A percentile compares a stretch with the other conserved stretches of the same genome.
phyloP scores from a whole-genome alignment of 1,284 basidiomycete species.

The Malassezia cuniculi region DNA sequence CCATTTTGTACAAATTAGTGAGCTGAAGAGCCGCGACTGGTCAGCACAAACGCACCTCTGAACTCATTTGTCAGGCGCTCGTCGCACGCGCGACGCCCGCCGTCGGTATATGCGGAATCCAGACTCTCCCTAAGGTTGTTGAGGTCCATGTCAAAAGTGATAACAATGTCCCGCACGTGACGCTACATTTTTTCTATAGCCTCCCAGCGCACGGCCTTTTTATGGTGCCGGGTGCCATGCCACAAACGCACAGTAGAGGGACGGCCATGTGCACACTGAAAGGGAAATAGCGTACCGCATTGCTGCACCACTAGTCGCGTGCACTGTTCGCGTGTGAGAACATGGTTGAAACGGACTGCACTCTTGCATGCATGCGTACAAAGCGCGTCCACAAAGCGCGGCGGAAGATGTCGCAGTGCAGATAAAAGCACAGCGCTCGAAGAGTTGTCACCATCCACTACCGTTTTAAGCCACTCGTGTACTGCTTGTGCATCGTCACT shows the following conservation, averaged over 20 bases:
- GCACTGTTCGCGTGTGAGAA: constrained; percentile 58
- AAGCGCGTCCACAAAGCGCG: neutral
- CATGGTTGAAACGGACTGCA: constrained; percentile 52
- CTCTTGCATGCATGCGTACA: constrained; percentile 6
- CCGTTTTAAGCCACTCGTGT: too few species aligned
- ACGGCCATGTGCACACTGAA: constrained; percentile 83
- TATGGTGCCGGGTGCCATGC: too few species aligned
- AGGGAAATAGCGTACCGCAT: constrained; percentile 63
- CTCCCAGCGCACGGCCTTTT: too few species aligned
- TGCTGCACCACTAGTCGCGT: constrained; percentile 57
- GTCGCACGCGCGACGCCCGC: constrained; percentile 2
- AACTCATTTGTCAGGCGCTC: constrained; percentile 12
- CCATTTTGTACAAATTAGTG: constrained; percentile 14
- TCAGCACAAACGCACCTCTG: constrained; percentile 7
- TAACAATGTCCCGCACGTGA: too few species aligned
- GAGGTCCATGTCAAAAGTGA: constrained; percentile 11
- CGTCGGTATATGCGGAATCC: neutral
- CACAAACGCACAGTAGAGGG: too few species aligned
- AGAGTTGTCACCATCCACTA: neutral
- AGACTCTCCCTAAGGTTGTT: constrained; percentile 15
- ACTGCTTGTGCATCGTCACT: too few species aligned
- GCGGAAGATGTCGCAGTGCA: neutral
- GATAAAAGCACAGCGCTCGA: constrained; percentile 63
- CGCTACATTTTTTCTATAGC: too few species aligned
- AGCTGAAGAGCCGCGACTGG: constrained; percentile 12